Evolutionary conservation across 2,329 filamentous ascomycete genomes (phyloP), one percentile per base, ranked within the genome.

Genomic region (Colletotrichum costaricense): DNA sequence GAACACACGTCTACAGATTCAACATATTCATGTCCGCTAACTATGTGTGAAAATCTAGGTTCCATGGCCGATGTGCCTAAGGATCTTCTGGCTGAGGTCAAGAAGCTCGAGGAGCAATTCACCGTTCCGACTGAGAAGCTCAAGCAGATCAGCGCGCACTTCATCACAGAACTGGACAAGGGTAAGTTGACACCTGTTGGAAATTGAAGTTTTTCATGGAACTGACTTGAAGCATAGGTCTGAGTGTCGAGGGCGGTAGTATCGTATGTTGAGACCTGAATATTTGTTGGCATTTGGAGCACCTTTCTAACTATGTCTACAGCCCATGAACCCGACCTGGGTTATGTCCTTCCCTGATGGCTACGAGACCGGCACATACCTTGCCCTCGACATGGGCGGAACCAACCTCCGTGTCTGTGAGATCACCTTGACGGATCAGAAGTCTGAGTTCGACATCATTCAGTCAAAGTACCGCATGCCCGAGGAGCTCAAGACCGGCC

Each of bases 261-360:
- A 98, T 99, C 83, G 95, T 97, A 84, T 88, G 94, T 88, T 26
- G 63, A n/a, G 12, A 28, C 8, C 22, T 26, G 3, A 11, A 38
- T n/a, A 22, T 12, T 22, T 28, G 22, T n/a, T 8, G 54, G 30
- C 9, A 12, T n/a, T 19, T 46, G 14, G 22, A 67, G 2, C 5
- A 24, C 14, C 11, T 16, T 38, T 71, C 80, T 79, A 74, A 81
- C 57, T 12, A n/a, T 11, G 24, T 6, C 35, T 7, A 58, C 78
- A 97, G 94, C 95, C 96, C 73, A 98, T 98, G 96, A 98, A 98
- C 85, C 94, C 96, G 72, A 97, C 95, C 69, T 98, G 96, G 96
- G 95, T 97, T 75, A 95, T 97, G 91, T 90, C 90, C 59, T 95
- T 95, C 82, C 96, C 96, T 26, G 93, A 93, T 80, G 96, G 96